Base-by-base conservation (phyloP, 2,329 filamentous ascomycete genomes). In the Gnomoniopsis smithogilvyi region DNA sequence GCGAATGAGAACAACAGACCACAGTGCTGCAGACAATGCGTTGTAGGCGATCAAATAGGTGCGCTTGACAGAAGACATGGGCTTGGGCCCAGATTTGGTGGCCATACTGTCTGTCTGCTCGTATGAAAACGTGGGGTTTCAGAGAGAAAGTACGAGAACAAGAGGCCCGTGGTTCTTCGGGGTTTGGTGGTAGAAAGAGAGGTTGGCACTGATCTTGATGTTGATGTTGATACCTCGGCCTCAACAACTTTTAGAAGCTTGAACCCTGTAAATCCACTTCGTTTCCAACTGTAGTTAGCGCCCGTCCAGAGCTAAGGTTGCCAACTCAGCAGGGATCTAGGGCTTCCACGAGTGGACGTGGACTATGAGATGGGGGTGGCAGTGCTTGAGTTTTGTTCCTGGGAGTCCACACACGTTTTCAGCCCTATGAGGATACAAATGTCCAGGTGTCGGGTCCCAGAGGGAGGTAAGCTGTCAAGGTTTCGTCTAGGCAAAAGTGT, bases 1-100 rank as follows among this genome's bases (percentile, higher is more conserved):
- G 61, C 90, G 85, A 56, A 84, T 82, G 45, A 97, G 84, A 56
- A 97, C 87, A 19, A 85, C 83, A 45, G 83, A 76, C 95, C 95
- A 99, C 55, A 94, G 83, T 22, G 86, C 21, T 12, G 61, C 61
- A 21, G 49, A 59, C 24, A 61, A 10, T 33, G 30, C 59, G 41
- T 63, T 63, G 59, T 63, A 63, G 46, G 49, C 55, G 54, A 63
- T 47, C 43, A 63, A 59, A 49, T 63, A 63, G 49, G 36, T 53
- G 22, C 59, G 52, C 48, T 63, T 63, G 47, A 21, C 22, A 21
- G 51, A 52, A 55, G 76, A 77, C 58, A 63, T 63, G 57, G 58
- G 36, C 76, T 64, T 61, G 14, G 64, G 54, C 24, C 47, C 24
- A 22, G 57, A 53, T 54, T 65, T 68, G 45, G 62, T 59, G 55